Percentiles rank a stretch among this genome's conserved stretches.
Conservation (phyloP, 1,139 yeast species). For the Spathaspora sp. region DNA sequence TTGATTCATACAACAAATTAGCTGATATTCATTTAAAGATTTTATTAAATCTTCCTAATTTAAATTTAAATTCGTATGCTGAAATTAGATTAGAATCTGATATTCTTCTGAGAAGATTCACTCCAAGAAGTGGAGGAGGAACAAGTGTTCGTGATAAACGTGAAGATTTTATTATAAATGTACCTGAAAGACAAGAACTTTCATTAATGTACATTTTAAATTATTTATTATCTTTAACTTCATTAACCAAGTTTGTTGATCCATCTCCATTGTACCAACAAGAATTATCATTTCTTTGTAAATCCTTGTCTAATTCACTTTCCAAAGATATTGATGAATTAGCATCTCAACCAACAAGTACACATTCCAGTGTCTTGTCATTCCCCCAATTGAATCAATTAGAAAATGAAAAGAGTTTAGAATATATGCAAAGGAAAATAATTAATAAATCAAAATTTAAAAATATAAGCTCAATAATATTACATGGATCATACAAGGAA, state of each 20-base stretch:
- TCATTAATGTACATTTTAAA: constrained; percentile 33
- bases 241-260: constrained; percentile 21
- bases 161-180: constrained; percentile 11
- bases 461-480: constrained; percentile 26
- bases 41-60: constrained; percentile 27
- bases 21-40: constrained; percentile 31
- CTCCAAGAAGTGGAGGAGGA: background rate
- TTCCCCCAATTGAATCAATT: constrained; percentile 14
- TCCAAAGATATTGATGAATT: constrained; percentile 27
- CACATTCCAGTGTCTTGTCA: constrained; percentile 23
- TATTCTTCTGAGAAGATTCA: constrained; percentile 1
- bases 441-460: constrained; percentile 15
- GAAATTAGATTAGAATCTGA: constrained; percentile 4
- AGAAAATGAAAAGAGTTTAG: constrained; percentile 7
- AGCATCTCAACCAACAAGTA: constrained; percentile 26
- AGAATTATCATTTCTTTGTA: constrained; percentile 23
- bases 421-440: constrained; percentile 12
- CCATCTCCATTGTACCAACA: constrained; percentile 17
- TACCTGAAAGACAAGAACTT: constrained; percentile 33
- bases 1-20: constrained; percentile 13
- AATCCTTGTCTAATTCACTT: constrained; percentile 22
- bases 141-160: constrained; percentile 5
- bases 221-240: constrained; percentile 21
- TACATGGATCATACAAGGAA: constrained; percentile 36
- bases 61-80: constrained; percentile 13